These are phyloP conservation scores for Pyrenophora graminea DNA, from an alignment of 2,329 filamentous ascomycete species.

Conservation along the genomic window DNA sequence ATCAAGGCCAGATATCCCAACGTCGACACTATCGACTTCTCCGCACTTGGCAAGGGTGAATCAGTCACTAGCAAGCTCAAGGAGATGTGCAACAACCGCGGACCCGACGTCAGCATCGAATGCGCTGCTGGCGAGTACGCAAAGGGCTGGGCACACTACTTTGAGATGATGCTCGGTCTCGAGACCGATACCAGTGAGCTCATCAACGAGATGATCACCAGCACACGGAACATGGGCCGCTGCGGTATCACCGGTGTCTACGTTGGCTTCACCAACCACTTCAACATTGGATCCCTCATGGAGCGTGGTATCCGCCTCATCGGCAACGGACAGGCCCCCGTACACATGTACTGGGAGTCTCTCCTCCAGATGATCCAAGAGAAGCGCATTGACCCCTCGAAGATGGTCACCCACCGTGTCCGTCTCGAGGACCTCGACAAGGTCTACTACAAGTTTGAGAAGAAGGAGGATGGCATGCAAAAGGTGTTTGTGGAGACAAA, in stretches of 20 bases:
- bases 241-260: slow-evolving; percentile 77
- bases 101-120: slow-evolving; percentile 76
- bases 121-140: slow-evolving; percentile 67
- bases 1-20: slow-evolving; percentile 67
- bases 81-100: slow-evolving; percentile 69
- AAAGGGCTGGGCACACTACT: slow-evolving; percentile 64
- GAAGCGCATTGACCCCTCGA: slow-evolving; percentile 71
- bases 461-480: slow-evolving; percentile 74
- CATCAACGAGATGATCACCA: slow-evolving; percentile 77
- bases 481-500: slow-evolving; percentile 73
- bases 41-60: slow-evolving; percentile 62
- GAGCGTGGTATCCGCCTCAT: slow-evolving; percentile 82
- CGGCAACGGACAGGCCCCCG: slow-evolving; percentile 70
- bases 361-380: slow-evolving; percentile 70
- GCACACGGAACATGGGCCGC: slow-evolving; percentile 72
- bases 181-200: slow-evolving; percentile 87
- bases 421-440: slow-evolving; percentile 55
- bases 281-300: slow-evolving; percentile 84
- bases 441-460: slow-evolving; percentile 67
- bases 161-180: slow-evolving; percentile 64
- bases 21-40: slow-evolving; percentile 71
- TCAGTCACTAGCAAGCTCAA: slow-evolving; percentile 74
- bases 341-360: slow-evolving; percentile 82
- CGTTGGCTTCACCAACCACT: slow-evolving; percentile 72
- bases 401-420: slow-evolving; percentile 82